Evolutionary conservation across 2,329 filamentous ascomycete species (phyloP).

Genomic region (Neonectria faginata): DNA sequence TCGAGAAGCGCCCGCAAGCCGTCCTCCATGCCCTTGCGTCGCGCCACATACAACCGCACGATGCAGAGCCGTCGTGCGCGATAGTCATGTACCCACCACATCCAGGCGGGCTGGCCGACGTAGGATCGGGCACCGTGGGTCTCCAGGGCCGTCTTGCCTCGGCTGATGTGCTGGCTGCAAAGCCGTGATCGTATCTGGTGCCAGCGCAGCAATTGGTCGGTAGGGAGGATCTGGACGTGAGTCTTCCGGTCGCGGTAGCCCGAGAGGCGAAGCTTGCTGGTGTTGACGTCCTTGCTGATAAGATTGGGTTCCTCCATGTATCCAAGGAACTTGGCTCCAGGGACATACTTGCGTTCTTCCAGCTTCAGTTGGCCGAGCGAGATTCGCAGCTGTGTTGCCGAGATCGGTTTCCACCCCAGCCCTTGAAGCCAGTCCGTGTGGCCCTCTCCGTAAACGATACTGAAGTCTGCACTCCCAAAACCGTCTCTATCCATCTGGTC

Average conservation of each 20-base stretch:
- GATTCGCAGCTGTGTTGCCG: constrained; percentile 50
- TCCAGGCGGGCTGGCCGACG: constrained; percentile 42
- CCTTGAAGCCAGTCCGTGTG: constrained; percentile 49
- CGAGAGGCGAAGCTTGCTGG: constrained; percentile 43
- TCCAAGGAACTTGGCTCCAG: constrained; percentile 40
- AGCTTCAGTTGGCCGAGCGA: constrained; percentile 38
- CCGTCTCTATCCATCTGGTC: constrained; percentile 47
- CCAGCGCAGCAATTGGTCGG: constrained; percentile 46
- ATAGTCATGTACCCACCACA: constrained; percentile 54
- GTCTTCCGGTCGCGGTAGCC: constrained; percentile 42
- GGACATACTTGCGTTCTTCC: constrained; percentile 35
- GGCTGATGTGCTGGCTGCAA: constrained; percentile 40
- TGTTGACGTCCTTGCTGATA: constrained; percentile 41
- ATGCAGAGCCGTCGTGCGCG: constrained; percentile 35
- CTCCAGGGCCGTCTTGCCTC: constrained; percentile 7
- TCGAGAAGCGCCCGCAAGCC: constrained; percentile 47
- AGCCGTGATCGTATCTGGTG: constrained; percentile 49
- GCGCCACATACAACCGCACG: constrained; percentile 31
- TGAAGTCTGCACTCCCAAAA: constrained; percentile 46
- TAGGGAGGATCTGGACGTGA: constrained; percentile 51
- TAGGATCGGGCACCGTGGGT: constrained; percentile 24
- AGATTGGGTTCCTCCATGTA: constrained; percentile 37
- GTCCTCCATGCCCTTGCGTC: constrained; percentile 38
- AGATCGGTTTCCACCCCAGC: constrained; percentile 51
- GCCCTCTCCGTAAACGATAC: constrained; percentile 52